phyloP scores from a whole-genome alignment of 768 basidiomycete species.

The Mycena maculata region DNA sequence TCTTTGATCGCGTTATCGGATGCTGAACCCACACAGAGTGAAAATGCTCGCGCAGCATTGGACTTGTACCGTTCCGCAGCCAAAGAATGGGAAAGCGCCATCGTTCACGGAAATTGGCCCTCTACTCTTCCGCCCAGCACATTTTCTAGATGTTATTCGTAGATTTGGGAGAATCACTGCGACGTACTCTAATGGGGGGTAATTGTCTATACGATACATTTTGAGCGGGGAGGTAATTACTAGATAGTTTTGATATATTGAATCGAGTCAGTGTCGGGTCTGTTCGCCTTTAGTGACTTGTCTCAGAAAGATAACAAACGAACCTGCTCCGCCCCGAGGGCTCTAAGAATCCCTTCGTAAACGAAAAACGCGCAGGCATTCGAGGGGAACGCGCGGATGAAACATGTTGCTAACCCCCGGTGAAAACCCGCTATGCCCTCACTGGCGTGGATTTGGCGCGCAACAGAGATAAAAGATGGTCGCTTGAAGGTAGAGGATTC shows the following conservation, averaged over 20 bases:
- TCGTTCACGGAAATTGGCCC: constrained; percentile 77
- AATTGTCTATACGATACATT: constrained; percentile 12
- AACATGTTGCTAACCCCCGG: constrained; percentile 74
- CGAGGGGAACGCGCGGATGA: constrained; percentile 80
- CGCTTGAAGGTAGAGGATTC: constrained; percentile 42
- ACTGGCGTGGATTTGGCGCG: constrained; percentile 62
- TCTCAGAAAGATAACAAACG: constrained; percentile 24
- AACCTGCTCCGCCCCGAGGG: constrained; percentile 76
- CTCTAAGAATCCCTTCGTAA: constrained; percentile 78
- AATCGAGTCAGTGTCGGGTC: constrained; percentile 49
- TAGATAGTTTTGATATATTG: constrained; percentile 6
- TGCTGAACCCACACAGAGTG: constrained; percentile 60
- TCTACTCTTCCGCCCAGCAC: constrained; percentile 80
- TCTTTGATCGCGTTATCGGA: constrained; percentile 13
- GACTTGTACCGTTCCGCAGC: constrained; percentile 69
- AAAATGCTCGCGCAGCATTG: constrained; percentile 76
- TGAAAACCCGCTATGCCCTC: constrained; percentile 69
- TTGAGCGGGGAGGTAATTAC: constrained; percentile 9
- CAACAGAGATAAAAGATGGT: constrained; percentile 63
- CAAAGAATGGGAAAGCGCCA: constrained; percentile 72
- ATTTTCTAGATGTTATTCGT: constrained; percentile 79
- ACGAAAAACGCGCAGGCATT: constrained; percentile 86
- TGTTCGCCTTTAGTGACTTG: constrained; percentile 33
- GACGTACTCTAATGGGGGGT: constrained; percentile 6
- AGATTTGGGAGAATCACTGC: constrained; percentile 2